Percentiles rank a stretch among this genome's conserved stretches.
These are phyloP conservation scores for Pichia scutulata DNA, from an alignment of 805 yeast genomes.

Conservation along the genomic window DNA sequence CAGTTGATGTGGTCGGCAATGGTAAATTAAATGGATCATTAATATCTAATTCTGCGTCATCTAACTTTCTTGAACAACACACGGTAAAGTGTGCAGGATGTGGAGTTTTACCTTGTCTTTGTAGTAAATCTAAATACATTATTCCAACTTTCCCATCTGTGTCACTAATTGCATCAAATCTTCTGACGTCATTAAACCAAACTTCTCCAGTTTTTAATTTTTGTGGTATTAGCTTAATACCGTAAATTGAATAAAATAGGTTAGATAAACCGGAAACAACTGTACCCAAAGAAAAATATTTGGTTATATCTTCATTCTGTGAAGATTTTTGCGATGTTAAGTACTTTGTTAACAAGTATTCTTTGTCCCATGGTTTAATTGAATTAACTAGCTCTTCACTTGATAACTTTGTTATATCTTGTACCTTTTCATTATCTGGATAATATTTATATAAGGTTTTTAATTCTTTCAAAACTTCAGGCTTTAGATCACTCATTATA, in stretches of 20 bases:
- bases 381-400: slow-evolving; percentile 33
- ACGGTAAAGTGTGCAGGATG: slow-evolving; percentile 95
- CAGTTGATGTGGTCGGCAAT: slow-evolving; percentile 25
- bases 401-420: slow-evolving; percentile 16
- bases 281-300: slow-evolving; percentile 77
- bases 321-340: slow-evolving; percentile 29
- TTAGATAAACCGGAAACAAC: slow-evolving; percentile 77
- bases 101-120: slow-evolving; percentile 64
- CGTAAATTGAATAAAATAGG: slow-evolving; percentile 64
- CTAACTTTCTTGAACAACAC: slow-evolving; percentile 81
- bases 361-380: slow-evolving; percentile 90
- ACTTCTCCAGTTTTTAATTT: slow-evolving; percentile 64
- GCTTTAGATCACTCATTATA: slow-evolving; percentile 43
- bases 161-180: slow-evolving; percentile 66
- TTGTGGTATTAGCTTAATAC: slow-evolving; percentile 65
- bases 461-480: slow-evolving; percentile 55
- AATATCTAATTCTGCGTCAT: slow-evolving; percentile 41
- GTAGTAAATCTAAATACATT: slow-evolving; percentile 82
- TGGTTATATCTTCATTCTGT: slow-evolving; percentile 40
- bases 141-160: slow-evolving; percentile 62
- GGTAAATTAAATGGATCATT: slow-evolving; percentile 32
- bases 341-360: slow-evolving; percentile 37
- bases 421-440: slow-evolving; percentile 2
- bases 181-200: slow-evolving; percentile 83
- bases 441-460: slow-evolving; percentile 31